phyloP scores from a whole-genome alignment of 1,139 yeast genomes.

The Diutina neorugosa region DNA sequence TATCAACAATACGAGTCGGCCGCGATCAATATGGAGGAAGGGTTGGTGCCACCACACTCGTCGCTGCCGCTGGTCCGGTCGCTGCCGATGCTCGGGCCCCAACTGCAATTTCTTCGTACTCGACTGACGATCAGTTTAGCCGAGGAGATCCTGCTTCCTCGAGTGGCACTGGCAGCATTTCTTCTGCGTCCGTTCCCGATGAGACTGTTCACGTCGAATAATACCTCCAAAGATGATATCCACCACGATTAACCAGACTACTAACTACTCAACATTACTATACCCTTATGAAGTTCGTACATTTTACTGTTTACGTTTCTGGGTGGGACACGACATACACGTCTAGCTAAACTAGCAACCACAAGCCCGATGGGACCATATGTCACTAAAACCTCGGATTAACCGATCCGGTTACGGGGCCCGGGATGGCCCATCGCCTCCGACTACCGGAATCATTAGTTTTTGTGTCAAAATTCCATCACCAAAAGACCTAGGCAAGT shows the following conservation, averaged over 20 bases:
- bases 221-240: neutral
- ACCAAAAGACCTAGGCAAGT: no score
- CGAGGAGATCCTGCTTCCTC: conserved; percentile 8
- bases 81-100: conserved; percentile 6
- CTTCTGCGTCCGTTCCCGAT: conserved; percentile 1
- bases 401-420: no score
- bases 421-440: no score
- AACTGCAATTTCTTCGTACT: conserved; percentile 21
- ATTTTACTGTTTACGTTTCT: no score
- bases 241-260: neutral
- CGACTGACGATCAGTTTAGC: conserved; percentile 26
- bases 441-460: no score
- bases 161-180: neutral
- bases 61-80: conserved; percentile 11
- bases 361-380: no score
- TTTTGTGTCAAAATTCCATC: no score
- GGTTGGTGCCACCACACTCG: conserved; percentile 10
- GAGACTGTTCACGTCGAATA: neutral
- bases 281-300: no score
- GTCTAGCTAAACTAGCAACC: no score
- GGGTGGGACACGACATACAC: neutral
- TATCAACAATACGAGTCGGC: conserved; percentile 12
- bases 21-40: conserved; percentile 22
- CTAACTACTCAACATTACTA: neutral
- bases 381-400: no score